Base-by-base conservation (phyloP, 176 grass and related monocot species). In the Aegilops tauschii region DNA sequence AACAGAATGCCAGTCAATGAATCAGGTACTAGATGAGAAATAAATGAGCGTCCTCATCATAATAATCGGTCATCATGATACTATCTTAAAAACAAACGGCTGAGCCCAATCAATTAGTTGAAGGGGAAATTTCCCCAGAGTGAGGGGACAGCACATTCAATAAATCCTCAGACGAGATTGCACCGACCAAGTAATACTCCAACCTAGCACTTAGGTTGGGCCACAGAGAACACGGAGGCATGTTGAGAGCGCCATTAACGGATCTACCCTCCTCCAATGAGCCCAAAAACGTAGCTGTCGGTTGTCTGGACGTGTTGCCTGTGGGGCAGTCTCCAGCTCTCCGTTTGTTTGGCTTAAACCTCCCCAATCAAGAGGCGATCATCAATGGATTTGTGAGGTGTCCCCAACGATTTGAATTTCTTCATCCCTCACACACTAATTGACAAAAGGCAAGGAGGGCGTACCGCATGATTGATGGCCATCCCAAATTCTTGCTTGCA, bases 271-370 rank as follows among this genome's bases (percentile, higher is more conserved):
- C 29, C 56, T 65, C 67, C 63, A 66, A 79, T 65, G 65, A 50
- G 80, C 79, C 66, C 74, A 83, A 83, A 83, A 12, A 64, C 27
- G 65, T 44, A 11, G 62, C 74, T 80, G 66, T 35, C 42, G 6
- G 42, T 35, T 52, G 42, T 74, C 27, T 74, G 44, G 11, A 83
- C 45, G 18, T 58, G 74, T 87, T 44, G 61, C 73, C 30, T 17
- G 35, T 64, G 54, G 42, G 80, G 23, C 89, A 79, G 3, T 23
- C 27, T 79, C 79, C 80, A 87, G 89, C 80, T 90, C 89, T 27
- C 29, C 21, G 7, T 37, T 52, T 29, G 23, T 58, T 70, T 83
- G 80, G 32, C 80, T 59, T 12, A 72, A 66, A 49, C 74, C 52
- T 78, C 65, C 3, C 18, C 42, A 59, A 71, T 32, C 54, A 83